Conservation (phyloP, 2,329 filamentous ascomycete genomes). For the Aureobasidium sp. region DNA sequence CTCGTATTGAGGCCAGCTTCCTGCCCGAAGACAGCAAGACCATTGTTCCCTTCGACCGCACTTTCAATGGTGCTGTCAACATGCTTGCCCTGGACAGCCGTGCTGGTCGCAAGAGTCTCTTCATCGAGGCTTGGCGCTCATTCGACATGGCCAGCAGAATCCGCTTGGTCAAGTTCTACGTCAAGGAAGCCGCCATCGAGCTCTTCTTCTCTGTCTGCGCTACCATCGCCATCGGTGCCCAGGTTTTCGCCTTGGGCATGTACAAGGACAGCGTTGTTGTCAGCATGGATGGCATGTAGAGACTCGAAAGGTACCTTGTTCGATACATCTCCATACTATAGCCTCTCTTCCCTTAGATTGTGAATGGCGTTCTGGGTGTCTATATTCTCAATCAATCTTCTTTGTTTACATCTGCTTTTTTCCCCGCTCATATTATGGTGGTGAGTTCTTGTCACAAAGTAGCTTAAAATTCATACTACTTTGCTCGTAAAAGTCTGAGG, state of each 20-base stretch:
- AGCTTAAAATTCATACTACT: no score
- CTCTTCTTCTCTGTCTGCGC: slow-evolving; percentile 22
- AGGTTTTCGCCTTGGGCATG: slow-evolving; percentile 17
- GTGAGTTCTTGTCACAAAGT: no score
- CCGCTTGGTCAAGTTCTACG: slow-evolving; percentile 66
- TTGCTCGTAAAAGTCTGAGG: neutral
- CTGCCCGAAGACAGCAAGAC: slow-evolving; percentile 74
- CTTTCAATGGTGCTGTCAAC: slow-evolving; percentile 65
- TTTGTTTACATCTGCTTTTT: neutral
- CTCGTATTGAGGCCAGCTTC: slow-evolving; percentile 80
- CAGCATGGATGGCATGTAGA: slow-evolving; percentile 1
- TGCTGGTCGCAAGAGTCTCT: slow-evolving; percentile 42
- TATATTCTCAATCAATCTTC: neutral
- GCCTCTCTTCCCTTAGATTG: slow-evolving; percentile 1
- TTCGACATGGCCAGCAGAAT: slow-evolving; percentile 67
- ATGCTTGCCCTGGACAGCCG: slow-evolving; percentile 63
- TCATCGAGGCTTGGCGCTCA: slow-evolving; percentile 70
- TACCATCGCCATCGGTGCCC: slow-evolving; percentile 18
- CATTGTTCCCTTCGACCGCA: slow-evolving; percentile 84
- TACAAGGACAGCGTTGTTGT: neutral
- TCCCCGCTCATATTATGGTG: no score
- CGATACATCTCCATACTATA: neutral
- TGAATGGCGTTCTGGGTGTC: neutral
- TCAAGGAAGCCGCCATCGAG: slow-evolving; percentile 47
- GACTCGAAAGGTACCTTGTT: neutral